Percentiles rank a stretch among this genome's conserved stretches.
Evolutionary conservation across 2,329 filamentous ascomycete genomes (phyloP).

Genomic region (Incumbomyces delicatus): DNA sequence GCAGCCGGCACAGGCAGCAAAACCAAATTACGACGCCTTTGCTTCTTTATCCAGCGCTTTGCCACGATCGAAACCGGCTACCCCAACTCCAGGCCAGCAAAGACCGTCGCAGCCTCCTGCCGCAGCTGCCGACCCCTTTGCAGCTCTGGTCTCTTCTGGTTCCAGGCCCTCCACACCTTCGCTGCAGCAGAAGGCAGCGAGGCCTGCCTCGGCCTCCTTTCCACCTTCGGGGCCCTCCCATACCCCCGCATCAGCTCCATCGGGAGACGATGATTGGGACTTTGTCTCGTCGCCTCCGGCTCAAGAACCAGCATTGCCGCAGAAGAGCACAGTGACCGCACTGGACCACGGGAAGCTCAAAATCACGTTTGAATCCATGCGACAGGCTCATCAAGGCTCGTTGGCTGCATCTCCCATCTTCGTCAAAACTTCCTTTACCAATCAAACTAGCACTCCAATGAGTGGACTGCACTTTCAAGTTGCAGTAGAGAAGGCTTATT

Average conservation of each 20-base stretch:
- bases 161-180: conserved; percentile 39
- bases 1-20: conserved; percentile 33
- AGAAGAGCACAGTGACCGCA: conserved; percentile 36
- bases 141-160: conserved; percentile 43
- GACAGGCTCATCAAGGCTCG: conserved; percentile 33
- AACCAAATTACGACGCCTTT: conserved; percentile 50
- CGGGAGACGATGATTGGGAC: conserved; percentile 83
- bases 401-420: conserved; percentile 48
- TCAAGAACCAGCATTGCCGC: conserved; percentile 1
- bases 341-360: conserved; percentile 61
- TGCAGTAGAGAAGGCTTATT: conserved; percentile 83
- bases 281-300: conserved; percentile 80
- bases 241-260: conserved; percentile 19
- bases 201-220: conserved; percentile 17
- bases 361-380: conserved; percentile 53
- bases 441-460: conserved; percentile 61
- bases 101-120: conserved; percentile 27
- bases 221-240: conserved; percentile 9
- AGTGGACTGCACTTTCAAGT: conserved; percentile 80
- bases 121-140: conserved; percentile 46
- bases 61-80: conserved; percentile 39
- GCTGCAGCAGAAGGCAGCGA: conserved; percentile 20
- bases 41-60: conserved; percentile 40
- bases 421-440: conserved; percentile 74
- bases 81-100: conserved; percentile 36